Evolutionary conservation across 768 basidiomycete genomes (phyloP).

Genomic region (Mycena galopus): DNA sequence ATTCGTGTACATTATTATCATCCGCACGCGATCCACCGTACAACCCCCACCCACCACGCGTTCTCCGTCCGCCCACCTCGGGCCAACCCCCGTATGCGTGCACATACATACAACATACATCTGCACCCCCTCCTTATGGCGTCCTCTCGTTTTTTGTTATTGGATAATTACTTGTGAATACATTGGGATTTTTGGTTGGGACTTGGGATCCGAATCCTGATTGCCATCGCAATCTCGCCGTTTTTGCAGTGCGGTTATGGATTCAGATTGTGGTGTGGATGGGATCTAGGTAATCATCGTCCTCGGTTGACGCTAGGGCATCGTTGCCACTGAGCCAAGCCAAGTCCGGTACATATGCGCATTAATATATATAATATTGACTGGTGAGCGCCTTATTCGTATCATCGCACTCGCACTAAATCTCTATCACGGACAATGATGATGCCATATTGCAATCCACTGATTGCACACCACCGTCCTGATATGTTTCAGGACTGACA

Average conservation of each 20-base stretch:
- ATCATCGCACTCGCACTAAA: too few species aligned
- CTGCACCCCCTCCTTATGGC: neutral
- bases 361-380: too few species aligned
- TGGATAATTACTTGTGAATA: neutral
- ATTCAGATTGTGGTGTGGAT: too few species aligned
- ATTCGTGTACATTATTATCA: neutral
- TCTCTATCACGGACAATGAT: too few species aligned
- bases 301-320: too few species aligned
- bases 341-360: too few species aligned
- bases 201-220: neutral
- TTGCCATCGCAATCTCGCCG: neutral
- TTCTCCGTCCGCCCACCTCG: neutral
- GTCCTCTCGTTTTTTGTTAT: slow-evolving; percentile 3
- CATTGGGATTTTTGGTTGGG: neutral
- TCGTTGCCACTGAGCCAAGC: too few species aligned
- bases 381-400: too few species aligned
- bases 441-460: too few species aligned
- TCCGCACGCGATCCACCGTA: neutral
- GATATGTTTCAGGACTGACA: too few species aligned
- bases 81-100: neutral
- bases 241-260: too few species aligned
- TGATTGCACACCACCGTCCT: neutral
- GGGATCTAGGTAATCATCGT: too few species aligned
- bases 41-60: neutral
- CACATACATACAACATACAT: neutral